Conservation (phyloP, 441 rosid species). For the Eutrema salsugineum region DNA sequence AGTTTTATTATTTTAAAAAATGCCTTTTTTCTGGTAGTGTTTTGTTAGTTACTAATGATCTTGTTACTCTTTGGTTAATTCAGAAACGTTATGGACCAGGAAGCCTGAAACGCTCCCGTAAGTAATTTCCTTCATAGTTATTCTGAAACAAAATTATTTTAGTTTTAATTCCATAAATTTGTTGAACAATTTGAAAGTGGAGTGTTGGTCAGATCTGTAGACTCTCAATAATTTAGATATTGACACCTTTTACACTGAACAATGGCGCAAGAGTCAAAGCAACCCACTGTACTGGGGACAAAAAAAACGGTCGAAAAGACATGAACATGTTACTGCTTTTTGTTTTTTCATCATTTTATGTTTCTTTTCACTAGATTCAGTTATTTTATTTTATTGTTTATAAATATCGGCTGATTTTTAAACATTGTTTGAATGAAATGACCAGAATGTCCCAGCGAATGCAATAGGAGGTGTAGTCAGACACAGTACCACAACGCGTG, state of each 20-base stretch:
- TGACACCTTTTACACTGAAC: slow-evolving; percentile 6
- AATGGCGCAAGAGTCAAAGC: slow-evolving; percentile 25
- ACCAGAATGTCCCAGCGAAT: slow-evolving; percentile 70
- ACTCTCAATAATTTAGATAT: background rate
- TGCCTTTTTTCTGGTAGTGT: background rate
- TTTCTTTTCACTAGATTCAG: background rate
- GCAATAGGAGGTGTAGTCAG: slow-evolving; percentile 63
- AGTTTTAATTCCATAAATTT: background rate
- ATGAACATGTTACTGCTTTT: background rate
- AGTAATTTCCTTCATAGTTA: background rate
- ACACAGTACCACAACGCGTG: slow-evolving; percentile 85
- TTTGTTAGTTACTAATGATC: background rate
- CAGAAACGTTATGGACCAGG: slow-evolving; percentile 33
- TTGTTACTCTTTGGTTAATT: background rate
- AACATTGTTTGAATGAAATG: background rate
- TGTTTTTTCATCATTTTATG: background rate
- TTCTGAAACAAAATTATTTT: background rate
- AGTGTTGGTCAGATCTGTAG: slow-evolving; percentile 22
- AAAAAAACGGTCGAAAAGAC: slow-evolving; percentile 4
- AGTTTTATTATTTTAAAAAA: background rate
- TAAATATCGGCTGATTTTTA: too few species aligned
- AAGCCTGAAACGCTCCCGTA: slow-evolving; percentile 25
- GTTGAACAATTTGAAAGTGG: background rate
- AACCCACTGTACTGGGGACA: slow-evolving; percentile 19
- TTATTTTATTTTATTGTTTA: too few species aligned